These are phyloP conservation scores for Zymoseptoria tritici DNA, from an alignment of 2,329 filamentous ascomycete species.

Conservation along the genomic window DNA sequence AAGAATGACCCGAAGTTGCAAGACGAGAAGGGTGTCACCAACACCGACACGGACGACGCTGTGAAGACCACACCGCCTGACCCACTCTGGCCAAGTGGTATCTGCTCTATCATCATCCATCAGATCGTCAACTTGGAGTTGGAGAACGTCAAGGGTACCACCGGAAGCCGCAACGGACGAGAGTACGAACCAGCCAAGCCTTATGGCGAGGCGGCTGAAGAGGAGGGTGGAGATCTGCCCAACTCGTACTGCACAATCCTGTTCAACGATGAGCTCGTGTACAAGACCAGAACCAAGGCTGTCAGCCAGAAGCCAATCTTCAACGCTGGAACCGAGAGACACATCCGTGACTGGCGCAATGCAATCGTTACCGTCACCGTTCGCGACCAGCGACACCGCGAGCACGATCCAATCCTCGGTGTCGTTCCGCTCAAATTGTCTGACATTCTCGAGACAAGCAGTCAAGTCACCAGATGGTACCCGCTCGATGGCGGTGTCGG, in stretches of 20 bases:
- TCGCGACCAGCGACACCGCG: slow-evolving; percentile 76
- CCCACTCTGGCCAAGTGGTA: slow-evolving; percentile 88
- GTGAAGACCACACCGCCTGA: slow-evolving; percentile 87
- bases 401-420: slow-evolving; percentile 91
- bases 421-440: slow-evolving; percentile 83
- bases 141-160: slow-evolving; percentile 79
- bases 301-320: slow-evolving; percentile 93
- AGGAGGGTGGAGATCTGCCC: slow-evolving; percentile 70
- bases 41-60: slow-evolving; percentile 69
- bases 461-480: slow-evolving; percentile 86
- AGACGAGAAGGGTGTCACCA: slow-evolving; percentile 75
- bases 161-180: slow-evolving; percentile 70
- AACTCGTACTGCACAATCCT: slow-evolving; percentile 92
- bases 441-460: slow-evolving; percentile 79
- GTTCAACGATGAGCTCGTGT: slow-evolving; percentile 80
- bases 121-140: slow-evolving; percentile 93
- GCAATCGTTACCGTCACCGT: slow-evolving; percentile 80
- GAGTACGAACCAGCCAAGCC: slow-evolving; percentile 85
- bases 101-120: slow-evolving; percentile 79
- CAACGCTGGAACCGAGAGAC: slow-evolving; percentile 90
- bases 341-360: slow-evolving; percentile 88
- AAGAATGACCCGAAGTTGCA: slow-evolving; percentile 70
- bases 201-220: slow-evolving; percentile 79
- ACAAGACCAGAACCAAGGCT: slow-evolving; percentile 91
- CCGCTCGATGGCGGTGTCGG: slow-evolving; percentile 90